Conservation (phyloP, 2,329 filamentous ascomycete genomes). For the Pyricularia sp. region DNA sequence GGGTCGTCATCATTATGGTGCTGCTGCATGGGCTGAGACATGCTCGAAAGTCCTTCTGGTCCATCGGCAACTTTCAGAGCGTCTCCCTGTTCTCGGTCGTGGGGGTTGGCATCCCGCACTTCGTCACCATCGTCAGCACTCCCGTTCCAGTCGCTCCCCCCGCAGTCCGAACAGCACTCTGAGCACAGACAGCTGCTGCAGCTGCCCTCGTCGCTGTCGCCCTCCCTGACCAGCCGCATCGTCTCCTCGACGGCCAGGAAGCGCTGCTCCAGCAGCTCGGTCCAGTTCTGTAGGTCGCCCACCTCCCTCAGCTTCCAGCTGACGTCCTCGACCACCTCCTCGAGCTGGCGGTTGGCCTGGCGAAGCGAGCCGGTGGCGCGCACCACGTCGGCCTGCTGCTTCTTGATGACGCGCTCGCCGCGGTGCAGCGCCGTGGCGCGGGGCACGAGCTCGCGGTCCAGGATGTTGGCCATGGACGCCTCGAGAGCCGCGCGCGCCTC, state of each 20-base stretch:
- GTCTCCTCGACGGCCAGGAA: slow-evolving; percentile 54
- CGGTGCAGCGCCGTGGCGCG: slow-evolving; percentile 57
- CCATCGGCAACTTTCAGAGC: not conserved
- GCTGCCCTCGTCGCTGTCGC: slow-evolving; percentile 7
- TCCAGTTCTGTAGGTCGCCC: slow-evolving; percentile 77
- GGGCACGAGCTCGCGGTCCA: slow-evolving; percentile 54
- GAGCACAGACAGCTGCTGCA: slow-evolving; percentile 16
- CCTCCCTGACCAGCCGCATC: slow-evolving; percentile 36
- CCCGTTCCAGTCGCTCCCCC: slow-evolving; percentile 10
- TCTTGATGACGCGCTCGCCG: slow-evolving; percentile 51
- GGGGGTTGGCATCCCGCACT: not conserved
- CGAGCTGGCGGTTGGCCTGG: slow-evolving; percentile 52
- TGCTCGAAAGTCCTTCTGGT: not conserved
- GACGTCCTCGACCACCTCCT: slow-evolving; percentile 48
- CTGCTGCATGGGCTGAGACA: not conserved
- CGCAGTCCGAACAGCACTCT: slow-evolving; percentile 8
- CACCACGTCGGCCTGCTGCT: slow-evolving; percentile 53
- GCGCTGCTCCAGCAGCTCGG: slow-evolving; percentile 62
- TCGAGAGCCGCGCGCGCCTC: slow-evolving; percentile 47
- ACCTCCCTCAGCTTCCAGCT: slow-evolving; percentile 60
- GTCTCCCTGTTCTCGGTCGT: not conserved
- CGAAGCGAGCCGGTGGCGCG: slow-evolving; percentile 46
- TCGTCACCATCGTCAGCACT: slow-evolving; percentile 9
- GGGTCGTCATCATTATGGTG: not conserved
- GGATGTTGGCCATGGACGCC: slow-evolving; percentile 53